These are phyloP conservation scores for Cercospora canescens DNA, from an alignment of 2,329 filamentous ascomycete genomes.

Conservation along the genomic window DNA sequence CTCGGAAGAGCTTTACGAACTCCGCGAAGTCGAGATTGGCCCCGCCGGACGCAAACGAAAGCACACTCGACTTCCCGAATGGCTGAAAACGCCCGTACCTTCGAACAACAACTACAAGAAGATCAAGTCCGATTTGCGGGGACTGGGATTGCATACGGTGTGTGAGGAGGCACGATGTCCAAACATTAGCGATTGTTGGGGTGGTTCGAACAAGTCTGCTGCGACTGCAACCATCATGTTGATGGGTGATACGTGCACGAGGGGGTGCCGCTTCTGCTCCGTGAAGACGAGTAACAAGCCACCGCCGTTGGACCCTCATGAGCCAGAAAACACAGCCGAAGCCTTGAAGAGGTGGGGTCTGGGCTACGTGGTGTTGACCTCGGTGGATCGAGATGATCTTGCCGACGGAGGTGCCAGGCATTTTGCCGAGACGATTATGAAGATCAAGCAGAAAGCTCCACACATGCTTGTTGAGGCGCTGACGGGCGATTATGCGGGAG, in stretches of 20 bases:
- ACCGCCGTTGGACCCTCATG: constrained; percentile 86
- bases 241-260: constrained; percentile 97
- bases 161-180: constrained; percentile 97
- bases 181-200: constrained; percentile 98
- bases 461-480: constrained; percentile 78
- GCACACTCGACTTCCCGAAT: constrained; percentile 77
- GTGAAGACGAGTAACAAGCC: constrained; percentile 82
- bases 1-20: constrained; percentile 57
- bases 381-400: constrained; percentile 90
- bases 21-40: constrained; percentile 62
- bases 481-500: constrained; percentile 83
- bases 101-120: constrained; percentile 85
- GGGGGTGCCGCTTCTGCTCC: constrained; percentile 94
- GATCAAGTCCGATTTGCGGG: constrained; percentile 90
- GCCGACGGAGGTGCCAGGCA: constrained; percentile 84
- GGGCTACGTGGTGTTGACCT: constrained; percentile 93
- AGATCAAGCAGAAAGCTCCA: constrained; percentile 76
- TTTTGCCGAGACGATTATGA: constrained; percentile 90
- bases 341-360: constrained; percentile 89
- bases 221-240: constrained; percentile 99
- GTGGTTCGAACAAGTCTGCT: constrained; percentile 80
- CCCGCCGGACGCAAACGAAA: constrained; percentile 63
- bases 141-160: constrained; percentile 88
- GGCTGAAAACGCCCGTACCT: constrained; percentile 96
- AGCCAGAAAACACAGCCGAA: constrained; percentile 95